Conservation (phyloP, 179 eudicot genomes). For the Heliamphora pulchella region DNA sequence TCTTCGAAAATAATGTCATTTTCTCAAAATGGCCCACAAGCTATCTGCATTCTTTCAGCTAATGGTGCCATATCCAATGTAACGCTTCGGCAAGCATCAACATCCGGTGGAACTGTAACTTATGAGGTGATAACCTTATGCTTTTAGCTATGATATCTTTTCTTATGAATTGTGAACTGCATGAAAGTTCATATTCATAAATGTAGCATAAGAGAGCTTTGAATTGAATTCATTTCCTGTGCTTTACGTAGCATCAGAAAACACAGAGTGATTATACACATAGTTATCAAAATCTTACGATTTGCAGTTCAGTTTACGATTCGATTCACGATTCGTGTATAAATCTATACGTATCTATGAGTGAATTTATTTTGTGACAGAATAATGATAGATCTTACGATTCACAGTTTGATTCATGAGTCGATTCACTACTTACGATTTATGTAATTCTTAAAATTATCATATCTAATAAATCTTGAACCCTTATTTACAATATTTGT, state of each 20-base stretch:
- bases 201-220: not conserved
- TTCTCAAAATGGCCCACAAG: conserved; percentile 44
- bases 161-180: not conserved
- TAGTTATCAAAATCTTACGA: no score
- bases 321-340: no score
- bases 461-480: no score
- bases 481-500: no score
- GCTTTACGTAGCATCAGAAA: not conserved
- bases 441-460: no score
- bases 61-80: conserved; percentile 58
- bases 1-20: conserved; percentile 51
- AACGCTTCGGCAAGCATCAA: conserved; percentile 53
- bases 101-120: conserved; percentile 44
- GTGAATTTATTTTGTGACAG: no score
- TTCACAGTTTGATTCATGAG: no score
- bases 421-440: no score
- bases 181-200: not conserved
- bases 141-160: not conserved
- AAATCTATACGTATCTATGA: no score
- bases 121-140: conserved; percentile 38
- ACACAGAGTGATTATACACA: not conserved
- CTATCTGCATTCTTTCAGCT: conserved; percentile 58
- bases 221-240: conserved; percentile 2
- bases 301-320: no score
- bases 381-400: no score